Percentiles rank a stretch among this genome's conserved stretches.
Evolutionary conservation across 148 eudicot species (phyloP).

Genomic region (Rhododendron griersonianum): DNA sequence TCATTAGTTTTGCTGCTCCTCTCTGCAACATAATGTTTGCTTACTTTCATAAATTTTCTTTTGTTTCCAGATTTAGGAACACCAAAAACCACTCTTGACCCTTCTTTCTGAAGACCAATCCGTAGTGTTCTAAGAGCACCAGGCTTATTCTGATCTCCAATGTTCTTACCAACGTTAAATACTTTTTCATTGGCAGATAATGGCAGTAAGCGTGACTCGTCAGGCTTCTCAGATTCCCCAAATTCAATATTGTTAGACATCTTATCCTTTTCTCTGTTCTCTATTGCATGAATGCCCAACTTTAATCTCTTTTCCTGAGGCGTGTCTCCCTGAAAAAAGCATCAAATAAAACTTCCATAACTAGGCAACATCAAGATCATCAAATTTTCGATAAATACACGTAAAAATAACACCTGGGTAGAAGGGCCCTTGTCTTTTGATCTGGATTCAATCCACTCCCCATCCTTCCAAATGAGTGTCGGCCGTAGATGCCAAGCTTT

Average conservation of each 20-base stretch:
- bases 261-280: slow-evolving; percentile 33
- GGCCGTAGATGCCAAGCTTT: slow-evolving; percentile 86
- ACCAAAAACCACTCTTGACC: slow-evolving; percentile 72
- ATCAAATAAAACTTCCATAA: background rate
- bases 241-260: slow-evolving; percentile 20
- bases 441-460: slow-evolving; percentile 71
- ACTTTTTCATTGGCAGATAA: slow-evolving; percentile 53
- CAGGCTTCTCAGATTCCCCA: slow-evolving; percentile 31
- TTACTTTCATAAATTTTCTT: slow-evolving; percentile 87
- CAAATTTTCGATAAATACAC: background rate
- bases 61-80: slow-evolving; percentile 95
- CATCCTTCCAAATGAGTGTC: slow-evolving; percentile 74
- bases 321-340: slow-evolving; percentile 58
- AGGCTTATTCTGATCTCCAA: slow-evolving; percentile 41
- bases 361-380: background rate
- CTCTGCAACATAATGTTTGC: slow-evolving; percentile 78
- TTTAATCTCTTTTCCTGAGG: slow-evolving; percentile 71
- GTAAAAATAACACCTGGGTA: slow-evolving; percentile 44
- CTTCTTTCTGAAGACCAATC: slow-evolving; percentile 66
- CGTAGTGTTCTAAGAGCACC: slow-evolving; percentile 49
- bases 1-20: slow-evolving; percentile 38
- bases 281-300: slow-evolving; percentile 36
- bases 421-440: slow-evolving; percentile 29
- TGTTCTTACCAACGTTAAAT: slow-evolving; percentile 62
- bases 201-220: slow-evolving; percentile 39